Conservation (phyloP, 352 stramenopile genomes). For the Pythium aquatile region DNA sequence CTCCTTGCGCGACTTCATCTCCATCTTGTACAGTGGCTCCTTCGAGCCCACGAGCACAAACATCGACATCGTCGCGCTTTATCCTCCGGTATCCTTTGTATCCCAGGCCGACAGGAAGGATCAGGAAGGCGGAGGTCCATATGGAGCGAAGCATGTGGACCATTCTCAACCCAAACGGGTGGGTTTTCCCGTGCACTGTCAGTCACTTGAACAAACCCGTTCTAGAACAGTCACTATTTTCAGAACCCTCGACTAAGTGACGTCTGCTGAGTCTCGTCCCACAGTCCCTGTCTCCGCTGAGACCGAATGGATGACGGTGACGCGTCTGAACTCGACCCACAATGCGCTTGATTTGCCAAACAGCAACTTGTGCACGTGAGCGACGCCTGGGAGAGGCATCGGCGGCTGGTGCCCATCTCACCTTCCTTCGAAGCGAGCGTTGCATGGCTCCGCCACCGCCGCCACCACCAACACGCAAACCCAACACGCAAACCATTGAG, state of each 20-base stretch:
- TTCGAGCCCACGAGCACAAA: conserved; percentile 86
- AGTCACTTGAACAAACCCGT: not conserved
- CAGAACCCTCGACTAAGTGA: not conserved
- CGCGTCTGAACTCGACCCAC: conserved; percentile 12
- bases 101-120: no score
- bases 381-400: conserved; percentile 6
- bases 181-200: not conserved
- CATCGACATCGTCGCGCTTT: conserved; percentile 56
- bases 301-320: conserved; percentile 8
- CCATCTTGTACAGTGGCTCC: conserved; percentile 86
- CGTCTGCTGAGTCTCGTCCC: not conserved
- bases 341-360: conserved; percentile 19
- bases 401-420: conserved; percentile 18
- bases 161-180: no score
- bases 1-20: conserved; percentile 77
- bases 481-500: not conserved
- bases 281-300: not conserved
- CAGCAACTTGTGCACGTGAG: not conserved
- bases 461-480: conserved; percentile 12
- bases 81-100: not conserved
- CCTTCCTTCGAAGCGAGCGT: not conserved
- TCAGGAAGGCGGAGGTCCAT: no score
- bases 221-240: not conserved
- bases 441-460: conserved; percentile 1
- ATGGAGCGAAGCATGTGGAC: no score